A percentile compares a stretch with the other conserved stretches of the same genome.
Evolutionary conservation across 345 rosid genomes (phyloP).

Genomic region (Noccaea caerulescens): DNA sequence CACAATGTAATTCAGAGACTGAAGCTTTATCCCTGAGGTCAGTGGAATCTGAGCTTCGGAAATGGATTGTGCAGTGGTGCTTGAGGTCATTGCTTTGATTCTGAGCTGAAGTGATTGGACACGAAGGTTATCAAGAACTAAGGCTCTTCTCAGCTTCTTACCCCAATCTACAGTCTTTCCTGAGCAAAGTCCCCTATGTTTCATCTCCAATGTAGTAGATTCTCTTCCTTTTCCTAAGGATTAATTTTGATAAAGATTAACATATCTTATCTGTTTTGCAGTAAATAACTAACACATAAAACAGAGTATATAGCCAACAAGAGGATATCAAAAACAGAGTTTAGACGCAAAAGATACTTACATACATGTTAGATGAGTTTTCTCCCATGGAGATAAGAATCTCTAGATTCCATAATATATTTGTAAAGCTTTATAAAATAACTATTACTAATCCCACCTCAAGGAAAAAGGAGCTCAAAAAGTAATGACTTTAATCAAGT

Average conservation of each 20-base stretch:
- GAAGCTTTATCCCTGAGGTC: slow-evolving; percentile 64
- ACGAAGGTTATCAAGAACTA: slow-evolving; percentile 58
- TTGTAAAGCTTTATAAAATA: slow-evolving; percentile 17
- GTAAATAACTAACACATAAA: neutral
- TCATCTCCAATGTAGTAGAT: slow-evolving; percentile 72
- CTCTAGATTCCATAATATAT: slow-evolving; percentile 23
- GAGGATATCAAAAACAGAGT: slow-evolving; percentile 12
- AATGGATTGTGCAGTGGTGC: slow-evolving; percentile 35
- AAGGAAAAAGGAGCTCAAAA: slow-evolving; percentile 19
- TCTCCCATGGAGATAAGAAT: slow-evolving; percentile 20
- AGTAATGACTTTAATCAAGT: slow-evolving; percentile 28
- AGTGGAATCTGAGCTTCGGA: slow-evolving; percentile 55
- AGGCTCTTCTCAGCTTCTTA: slow-evolving; percentile 53
- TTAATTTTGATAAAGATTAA: neutral
- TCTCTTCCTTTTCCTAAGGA: slow-evolving; percentile 57
- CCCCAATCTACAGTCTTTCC: slow-evolving; percentile 57
- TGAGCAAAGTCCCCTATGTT: slow-evolving; percentile 64
- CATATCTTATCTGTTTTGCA: slow-evolving; percentile 3
- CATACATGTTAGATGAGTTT: slow-evolving; percentile 9
- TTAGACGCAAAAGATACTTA: slow-evolving; percentile 21
- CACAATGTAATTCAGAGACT: slow-evolving; percentile 78
- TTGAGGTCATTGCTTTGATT: slow-evolving; percentile 45
- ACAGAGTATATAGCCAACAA: slow-evolving; percentile 19
- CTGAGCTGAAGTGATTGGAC: slow-evolving; percentile 61
- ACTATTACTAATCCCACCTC: slow-evolving; percentile 32